phyloP scores from a whole-genome alignment of 208 protist genomes.

The Leishmania guyanensis region DNA sequence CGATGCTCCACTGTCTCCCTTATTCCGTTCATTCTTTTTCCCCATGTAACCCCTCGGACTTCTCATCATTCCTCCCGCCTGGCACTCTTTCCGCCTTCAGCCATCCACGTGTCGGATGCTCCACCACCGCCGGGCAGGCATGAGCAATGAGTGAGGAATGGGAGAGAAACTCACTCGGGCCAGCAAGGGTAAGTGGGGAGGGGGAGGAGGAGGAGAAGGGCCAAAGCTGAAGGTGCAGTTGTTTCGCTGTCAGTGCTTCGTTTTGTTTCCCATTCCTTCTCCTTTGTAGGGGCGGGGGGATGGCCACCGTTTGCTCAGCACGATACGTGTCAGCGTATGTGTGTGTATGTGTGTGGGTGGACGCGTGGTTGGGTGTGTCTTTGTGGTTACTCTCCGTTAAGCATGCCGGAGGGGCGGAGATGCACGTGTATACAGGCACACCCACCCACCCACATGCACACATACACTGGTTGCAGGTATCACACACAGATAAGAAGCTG shows the following conservation, averaged over 20 bases:
- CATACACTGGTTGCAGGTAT: not conserved
- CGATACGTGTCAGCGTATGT: not conserved
- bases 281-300: not conserved
- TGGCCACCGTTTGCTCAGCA: not conserved
- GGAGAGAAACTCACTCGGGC: not conserved
- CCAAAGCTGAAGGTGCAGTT: not conserved
- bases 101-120: not conserved
- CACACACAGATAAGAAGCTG: not conserved
- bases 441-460: slow-evolving; percentile 4
- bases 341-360: not conserved
- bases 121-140: not conserved
- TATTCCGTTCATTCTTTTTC: not conserved
- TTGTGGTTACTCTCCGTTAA: slow-evolving; percentile 1
- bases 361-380: not conserved
- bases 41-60: too few species aligned
- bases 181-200: not conserved
- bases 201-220: not conserved
- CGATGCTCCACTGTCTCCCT: not conserved
- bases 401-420: not conserved
- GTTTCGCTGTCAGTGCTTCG: not conserved
- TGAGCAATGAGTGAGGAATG: not conserved
- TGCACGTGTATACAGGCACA: not conserved
- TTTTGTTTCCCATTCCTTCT: not conserved
- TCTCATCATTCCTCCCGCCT: not conserved
- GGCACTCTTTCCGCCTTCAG: not conserved